Base-by-base conservation (phyloP, 73 alveolate genomes). In the Stentor roeselii region DNA sequence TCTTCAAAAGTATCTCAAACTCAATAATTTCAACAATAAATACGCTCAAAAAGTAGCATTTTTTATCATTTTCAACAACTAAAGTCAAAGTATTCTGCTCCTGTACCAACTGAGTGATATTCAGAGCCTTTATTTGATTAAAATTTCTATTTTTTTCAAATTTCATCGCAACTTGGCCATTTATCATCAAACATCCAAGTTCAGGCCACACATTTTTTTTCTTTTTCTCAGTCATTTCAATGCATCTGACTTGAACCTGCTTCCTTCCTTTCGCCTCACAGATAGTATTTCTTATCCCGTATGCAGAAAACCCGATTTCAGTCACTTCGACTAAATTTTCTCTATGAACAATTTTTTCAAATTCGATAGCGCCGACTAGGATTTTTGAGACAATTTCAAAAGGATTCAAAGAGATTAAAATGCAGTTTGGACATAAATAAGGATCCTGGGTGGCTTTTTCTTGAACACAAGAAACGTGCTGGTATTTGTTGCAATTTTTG, bases 201-300 rank as follows among this genome's bases (percentile, higher is more conserved):
- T 21, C 11, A 1, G 84, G 84, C 39, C 84, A 76, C 14, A 11
- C 21, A 27, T 37, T 32, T 6, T 1, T 2, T 14, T 37, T 36
- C 21, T 30, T n/a, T 15, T 39, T 21, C 39, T 67, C 84, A 21
- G 32, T 67, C 21, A 76, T 1, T 35, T 2, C 39, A 21, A 76
- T n/a, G 84, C 84, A 76, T 76, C 84, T 34, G 27, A 76, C 37
- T 76, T 76, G 84, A 21, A 76, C 39, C 59, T 76, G 84, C 21
- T 27, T n/a, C 78, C 31, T 2, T 0, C 84, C 84, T 27, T 41
- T n/a, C 6, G 6, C 42, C 37, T 6, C 37, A 30, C 6, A 14
- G 42, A 14, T 61, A 11, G 6, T 35, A 11, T 6, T 30, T 61
- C 21, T 36, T 14, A 30, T 61, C 38, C 27, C 27, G 42, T 61